Percentiles rank a stretch among this genome's conserved stretches.
phyloP scores from a whole-genome alignment of 768 basidiomycete species.

The Hemileccinum impolitum region DNA sequence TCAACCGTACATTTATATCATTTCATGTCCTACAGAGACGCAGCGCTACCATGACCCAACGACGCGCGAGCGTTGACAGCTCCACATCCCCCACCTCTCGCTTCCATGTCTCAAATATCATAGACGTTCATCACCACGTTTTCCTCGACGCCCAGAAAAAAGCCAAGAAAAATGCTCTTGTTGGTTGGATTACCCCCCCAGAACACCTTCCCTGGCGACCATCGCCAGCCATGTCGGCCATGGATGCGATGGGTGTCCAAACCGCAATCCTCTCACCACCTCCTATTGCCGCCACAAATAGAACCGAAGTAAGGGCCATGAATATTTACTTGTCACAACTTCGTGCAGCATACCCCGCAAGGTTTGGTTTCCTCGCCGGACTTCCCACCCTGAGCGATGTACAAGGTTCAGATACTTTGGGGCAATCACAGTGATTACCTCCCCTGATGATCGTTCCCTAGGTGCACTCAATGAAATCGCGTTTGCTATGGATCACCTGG shows the following conservation, averaged over 20 bases:
- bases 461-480: conserved; percentile 59
- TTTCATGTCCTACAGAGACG: background rate
- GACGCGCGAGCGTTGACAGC: background rate
- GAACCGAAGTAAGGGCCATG: conserved; percentile 38
- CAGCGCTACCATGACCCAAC: conserved; percentile 14
- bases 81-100: background rate
- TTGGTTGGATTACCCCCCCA: conserved; percentile 62
- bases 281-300: conserved; percentile 46
- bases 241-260: conserved; percentile 58
- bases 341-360: conserved; percentile 44
- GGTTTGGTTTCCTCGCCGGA: conserved; percentile 71
- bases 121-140: conserved; percentile 80
- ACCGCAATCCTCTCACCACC: conserved; percentile 67
- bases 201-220: conserved; percentile 68
- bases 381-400: conserved; percentile 60
- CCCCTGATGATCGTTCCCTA: conserved; percentile 25
- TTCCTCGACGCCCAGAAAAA: conserved; percentile 57
- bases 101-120: conserved; percentile 9
- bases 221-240: conserved; percentile 53
- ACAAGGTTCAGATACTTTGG: conserved; percentile 40
- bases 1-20: background rate
- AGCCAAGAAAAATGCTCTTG: conserved; percentile 36
- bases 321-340: conserved; percentile 49
- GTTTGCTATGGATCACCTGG: conserved; percentile 57
- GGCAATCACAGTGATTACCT: background rate